Conservation (phyloP, 352 stramenopile genomes). For the Phytophthora fragariaefolia region DNA sequence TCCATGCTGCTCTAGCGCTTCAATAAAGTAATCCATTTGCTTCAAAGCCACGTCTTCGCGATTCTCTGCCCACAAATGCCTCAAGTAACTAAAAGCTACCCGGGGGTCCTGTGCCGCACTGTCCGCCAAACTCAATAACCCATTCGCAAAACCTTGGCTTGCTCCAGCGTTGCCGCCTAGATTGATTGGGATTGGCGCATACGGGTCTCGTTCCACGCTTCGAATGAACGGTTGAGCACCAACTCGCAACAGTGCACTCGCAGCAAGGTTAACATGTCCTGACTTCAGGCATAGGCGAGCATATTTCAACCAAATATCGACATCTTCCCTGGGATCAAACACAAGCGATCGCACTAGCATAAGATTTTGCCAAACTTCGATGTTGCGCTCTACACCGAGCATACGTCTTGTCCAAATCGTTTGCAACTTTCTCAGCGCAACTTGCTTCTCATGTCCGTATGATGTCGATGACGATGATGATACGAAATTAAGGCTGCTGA, state of each 20-base stretch:
- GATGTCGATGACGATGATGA: slow-evolving; percentile 75
- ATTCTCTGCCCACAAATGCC: slow-evolving; percentile 84
- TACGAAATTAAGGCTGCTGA: slow-evolving; percentile 83
- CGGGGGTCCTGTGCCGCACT: slow-evolving; percentile 75
- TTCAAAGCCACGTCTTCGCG: slow-evolving; percentile 83
- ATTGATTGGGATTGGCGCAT: slow-evolving; percentile 73
- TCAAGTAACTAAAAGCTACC: slow-evolving; percentile 84
- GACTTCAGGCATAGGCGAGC: slow-evolving; percentile 92
- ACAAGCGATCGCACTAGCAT: slow-evolving; percentile 96
- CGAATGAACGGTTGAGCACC: slow-evolving; percentile 82
- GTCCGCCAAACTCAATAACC: slow-evolving; percentile 62
- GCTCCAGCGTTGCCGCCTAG: slow-evolving; percentile 56
- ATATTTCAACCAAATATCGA: slow-evolving; percentile 96
- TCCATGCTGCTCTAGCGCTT: slow-evolving; percentile 72
- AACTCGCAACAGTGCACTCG: slow-evolving; percentile 82
- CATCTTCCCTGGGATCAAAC: slow-evolving; percentile 89
- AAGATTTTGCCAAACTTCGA: slow-evolving; percentile 95
- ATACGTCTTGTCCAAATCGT: slow-evolving; percentile 90
- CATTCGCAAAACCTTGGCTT: slow-evolving; percentile 61
- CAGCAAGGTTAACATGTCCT: slow-evolving; percentile 86
- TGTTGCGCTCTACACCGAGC: slow-evolving; percentile 94
- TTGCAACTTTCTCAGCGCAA: slow-evolving; percentile 77
- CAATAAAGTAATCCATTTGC: slow-evolving; percentile 87
- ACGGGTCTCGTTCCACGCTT: slow-evolving; percentile 75
- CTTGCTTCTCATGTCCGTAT: slow-evolving; percentile 78